Base-by-base conservation (phyloP, 176 grass and related monocot genomes). In the Metroxylon sagu region DNA sequence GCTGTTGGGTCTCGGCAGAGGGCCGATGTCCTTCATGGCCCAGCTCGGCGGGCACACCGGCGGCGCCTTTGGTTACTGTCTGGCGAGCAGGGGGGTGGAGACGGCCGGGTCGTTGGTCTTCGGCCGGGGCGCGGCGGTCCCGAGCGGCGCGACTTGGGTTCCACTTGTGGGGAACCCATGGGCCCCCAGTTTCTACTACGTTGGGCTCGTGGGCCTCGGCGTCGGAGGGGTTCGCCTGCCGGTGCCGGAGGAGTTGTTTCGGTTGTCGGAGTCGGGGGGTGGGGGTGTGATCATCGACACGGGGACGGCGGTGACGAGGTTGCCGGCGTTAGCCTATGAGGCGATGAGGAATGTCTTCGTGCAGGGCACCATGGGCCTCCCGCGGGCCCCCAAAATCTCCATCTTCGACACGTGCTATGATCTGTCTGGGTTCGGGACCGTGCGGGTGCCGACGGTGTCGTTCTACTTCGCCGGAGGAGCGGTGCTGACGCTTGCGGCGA, bases 401-500 rank as follows among this genome's bases (percentile, higher is more conserved):
- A 83, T 97, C 67, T 77, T 97, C 30, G 87, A 97, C 72, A 90
- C 92, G 26, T 97, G 92, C 85, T 97, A 97, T 63, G 75, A 88
- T 80, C 77, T 88, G 1, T 68, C 70, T 10, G 83, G 81, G 17
- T 97, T 88, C 78, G 58, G 67, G n/a, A 97, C 83, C 65, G 92
- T 97, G 75, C 78, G 83, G 1, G 87, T 97, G 54, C 87, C 92
- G 0, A 96, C 92, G n/a, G 92, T 96, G 43, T 87, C 92, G 0
- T 77, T 97, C 74, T 97, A 80, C 79, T 90, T 97, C 26, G 50
- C 71, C 19, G 78, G 71, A 2, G 84, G 68, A 17, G 68, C 80
- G 26, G 71, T 81, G 12, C 75, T 97, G 66, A 88, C 92, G 53
- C 74, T 97, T 48, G 83, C 92, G 68, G 92, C 92, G 18, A 74